Base-by-base conservation (phyloP, 495 filamentous ascomycete genomes). In the Aspergillus baeticus region DNA sequence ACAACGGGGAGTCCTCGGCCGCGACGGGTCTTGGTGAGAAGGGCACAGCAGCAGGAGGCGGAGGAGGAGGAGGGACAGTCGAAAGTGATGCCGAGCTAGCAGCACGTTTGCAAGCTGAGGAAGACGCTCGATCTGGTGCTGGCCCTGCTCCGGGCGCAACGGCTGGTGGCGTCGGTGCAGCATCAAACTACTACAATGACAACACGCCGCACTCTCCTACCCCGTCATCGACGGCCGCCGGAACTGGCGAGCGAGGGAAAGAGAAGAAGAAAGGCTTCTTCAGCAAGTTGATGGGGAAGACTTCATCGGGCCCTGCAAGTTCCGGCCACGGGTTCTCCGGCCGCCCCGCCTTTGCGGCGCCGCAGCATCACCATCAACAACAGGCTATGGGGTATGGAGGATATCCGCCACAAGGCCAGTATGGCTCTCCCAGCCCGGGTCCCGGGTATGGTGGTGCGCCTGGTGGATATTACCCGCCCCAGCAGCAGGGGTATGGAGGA, bases 71-170 rank as follows among this genome's bases (percentile, higher is more conserved):
- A 18, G 68, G 77, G 38, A 75, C 75, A 22, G 54, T 80, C 50
- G 84, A 85, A 50, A 84, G 85, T 29, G 91, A 96, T 68, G 91
- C 87, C 34, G 75, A 78, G 2, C 77, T 91, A 2, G 91, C 92
- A 8, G 82, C 87, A 17, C 82, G 86, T 58, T 77, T 96, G 13
- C 91, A 96, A 63, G 90, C 85, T 22, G 88, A 95, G 63, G 90
- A 95, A 71, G 79, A 95, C 58, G 86, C 83, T 0, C 81, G 84
- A 13, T 35, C 45, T 31, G 23, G 46, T n/a, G 26, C 26, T 29
- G 8, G 26, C 26, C 36, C 33, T 23, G 46, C 46, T n/a, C n/a
- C n/a, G n/a, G n/a, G n/a, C n/a, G n/a, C n/a, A n/a, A n/a, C n/a
- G n/a, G n/a, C n/a, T n/a, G n/a, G n/a, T 20, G 83, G 33, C 29